These are phyloP conservation scores for Saraca asoca DNA, from an alignment of 331 rosid genomes.

Conservation along the genomic window DNA sequence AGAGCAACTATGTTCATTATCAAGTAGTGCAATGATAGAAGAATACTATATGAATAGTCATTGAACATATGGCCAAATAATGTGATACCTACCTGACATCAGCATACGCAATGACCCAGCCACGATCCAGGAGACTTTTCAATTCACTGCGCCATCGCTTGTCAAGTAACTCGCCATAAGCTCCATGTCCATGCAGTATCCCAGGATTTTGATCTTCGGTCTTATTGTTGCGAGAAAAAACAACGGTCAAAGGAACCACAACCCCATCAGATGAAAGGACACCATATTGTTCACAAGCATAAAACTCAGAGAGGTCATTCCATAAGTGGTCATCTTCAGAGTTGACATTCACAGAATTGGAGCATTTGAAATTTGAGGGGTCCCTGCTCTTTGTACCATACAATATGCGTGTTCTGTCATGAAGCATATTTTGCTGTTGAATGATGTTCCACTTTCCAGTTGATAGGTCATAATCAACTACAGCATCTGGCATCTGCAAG, in stretches of 20 bases:
- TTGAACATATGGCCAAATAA: constrained; percentile 11
- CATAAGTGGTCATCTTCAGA: constrained; percentile 63
- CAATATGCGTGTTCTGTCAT: constrained; percentile 75
- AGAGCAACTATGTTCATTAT: constrained; percentile 6
- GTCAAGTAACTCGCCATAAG: constrained; percentile 89
- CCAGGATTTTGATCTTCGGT: constrained; percentile 67
- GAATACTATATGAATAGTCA: constrained; percentile 12
- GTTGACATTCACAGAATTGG: constrained; percentile 42
- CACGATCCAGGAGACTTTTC: constrained; percentile 96
- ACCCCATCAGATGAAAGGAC: constrained; percentile 75
- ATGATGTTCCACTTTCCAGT: constrained; percentile 81
- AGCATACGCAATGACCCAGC: constrained; percentile 90
- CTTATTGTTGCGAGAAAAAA: constrained; percentile 62
- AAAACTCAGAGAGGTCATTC: constrained; percentile 86
- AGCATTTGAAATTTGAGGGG: constrained; percentile 36
- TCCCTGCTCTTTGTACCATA: constrained; percentile 59
- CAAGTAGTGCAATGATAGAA: constrained; percentile 5
- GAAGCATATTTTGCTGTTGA: constrained; percentile 90
- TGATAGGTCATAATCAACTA: constrained; percentile 88
- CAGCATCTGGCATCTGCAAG: constrained; percentile 95
- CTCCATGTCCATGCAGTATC: constrained; percentile 86
- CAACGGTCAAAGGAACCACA: constrained; percentile 74
- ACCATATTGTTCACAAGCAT: constrained; percentile 70
- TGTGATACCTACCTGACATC: constrained; percentile 75
- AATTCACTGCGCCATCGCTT: constrained; percentile 83